These are phyloP conservation scores for Lachnellula arida DNA, from an alignment of 2,329 filamentous ascomycete genomes.

Conservation along the genomic window DNA sequence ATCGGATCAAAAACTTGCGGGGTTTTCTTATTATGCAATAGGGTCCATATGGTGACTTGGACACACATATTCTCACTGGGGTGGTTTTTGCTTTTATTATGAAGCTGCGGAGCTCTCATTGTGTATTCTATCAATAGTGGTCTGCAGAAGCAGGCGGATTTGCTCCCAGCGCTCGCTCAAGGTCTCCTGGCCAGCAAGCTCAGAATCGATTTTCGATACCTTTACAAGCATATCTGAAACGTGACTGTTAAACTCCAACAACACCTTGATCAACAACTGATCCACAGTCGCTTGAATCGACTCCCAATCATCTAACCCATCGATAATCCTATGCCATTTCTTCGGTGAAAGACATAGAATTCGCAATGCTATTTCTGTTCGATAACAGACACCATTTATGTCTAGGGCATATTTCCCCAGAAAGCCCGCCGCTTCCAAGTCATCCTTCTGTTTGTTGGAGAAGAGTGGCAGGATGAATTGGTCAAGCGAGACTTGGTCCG, in stretches of 20 bases:
- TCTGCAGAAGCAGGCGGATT: slow-evolving; percentile 16
- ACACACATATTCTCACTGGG: background rate
- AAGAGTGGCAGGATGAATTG: slow-evolving; percentile 25
- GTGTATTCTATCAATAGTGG: slow-evolving; percentile 15
- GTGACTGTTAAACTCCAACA: background rate
- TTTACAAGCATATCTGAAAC: background rate
- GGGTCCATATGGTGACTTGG: background rate
- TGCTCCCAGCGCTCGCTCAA: slow-evolving; percentile 24
- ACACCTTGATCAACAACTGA: background rate
- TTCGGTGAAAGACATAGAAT: slow-evolving; percentile 33
- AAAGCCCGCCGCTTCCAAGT: slow-evolving; percentile 44
- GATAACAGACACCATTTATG: slow-evolving; percentile 45
- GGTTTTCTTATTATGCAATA: background rate
- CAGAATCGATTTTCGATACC: slow-evolving; percentile 8
- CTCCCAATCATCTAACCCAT: slow-evolving; percentile 25
- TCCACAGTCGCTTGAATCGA: background rate
- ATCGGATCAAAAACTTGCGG: background rate
- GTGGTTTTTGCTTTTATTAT: background rate
- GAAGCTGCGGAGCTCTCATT: slow-evolving; percentile 2
- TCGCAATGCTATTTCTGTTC: slow-evolving; percentile 51
- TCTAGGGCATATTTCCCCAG: slow-evolving; percentile 50
- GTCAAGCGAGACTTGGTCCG: slow-evolving; percentile 30
- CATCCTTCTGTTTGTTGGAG: slow-evolving; percentile 30
- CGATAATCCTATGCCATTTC: slow-evolving; percentile 37
- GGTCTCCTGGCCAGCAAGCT: slow-evolving; percentile 14